These are phyloP conservation scores for Talaromyces atroroseus DNA, from an alignment of 2,329 filamentous ascomycete species.

Conservation along the genomic window DNA sequence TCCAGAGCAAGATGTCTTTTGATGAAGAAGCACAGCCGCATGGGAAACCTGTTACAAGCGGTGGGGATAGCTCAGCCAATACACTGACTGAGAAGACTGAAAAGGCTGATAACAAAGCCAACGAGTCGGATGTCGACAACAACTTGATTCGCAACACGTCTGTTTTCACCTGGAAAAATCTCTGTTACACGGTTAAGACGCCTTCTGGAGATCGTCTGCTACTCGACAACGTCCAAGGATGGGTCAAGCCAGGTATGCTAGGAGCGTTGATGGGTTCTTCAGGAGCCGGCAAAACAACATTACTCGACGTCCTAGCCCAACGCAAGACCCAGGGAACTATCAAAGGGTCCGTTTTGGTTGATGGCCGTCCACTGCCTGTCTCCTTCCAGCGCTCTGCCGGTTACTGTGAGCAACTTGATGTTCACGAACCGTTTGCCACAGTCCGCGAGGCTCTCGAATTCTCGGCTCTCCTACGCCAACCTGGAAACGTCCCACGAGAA, in stretches of 20 bases:
- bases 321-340: constrained; percentile 61
- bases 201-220: constrained; percentile 51
- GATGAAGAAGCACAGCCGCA: constrained; percentile 33
- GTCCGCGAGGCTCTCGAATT: constrained; percentile 63
- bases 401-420: constrained; percentile 64
- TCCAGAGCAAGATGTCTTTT: constrained; percentile 23
- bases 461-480: constrained; percentile 58
- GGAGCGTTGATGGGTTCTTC: constrained; percentile 73
- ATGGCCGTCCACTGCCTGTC: constrained; percentile 54
- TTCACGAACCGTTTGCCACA: constrained; percentile 62
- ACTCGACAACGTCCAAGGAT: constrained; percentile 65
- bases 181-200: constrained; percentile 64
- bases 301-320: constrained; percentile 69
- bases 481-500: constrained; percentile 43
- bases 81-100: constrained; percentile 16
- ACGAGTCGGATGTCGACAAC: constrained; percentile 25
- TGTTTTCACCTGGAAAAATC: constrained; percentile 69
- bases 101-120: constrained; percentile 22
- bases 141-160: constrained; percentile 58
- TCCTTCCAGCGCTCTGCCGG: constrained; percentile 64
- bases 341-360: constrained; percentile 60
- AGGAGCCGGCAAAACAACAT: constrained; percentile 69
- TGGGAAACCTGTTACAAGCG: constrained; percentile 21
- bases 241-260: constrained; percentile 71
- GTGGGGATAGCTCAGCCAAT: constrained; percentile 9